These are phyloP conservation scores for Myriosclerotinia duriaeana DNA, from an alignment of 2,329 filamentous ascomycete species.

Conservation along the genomic window DNA sequence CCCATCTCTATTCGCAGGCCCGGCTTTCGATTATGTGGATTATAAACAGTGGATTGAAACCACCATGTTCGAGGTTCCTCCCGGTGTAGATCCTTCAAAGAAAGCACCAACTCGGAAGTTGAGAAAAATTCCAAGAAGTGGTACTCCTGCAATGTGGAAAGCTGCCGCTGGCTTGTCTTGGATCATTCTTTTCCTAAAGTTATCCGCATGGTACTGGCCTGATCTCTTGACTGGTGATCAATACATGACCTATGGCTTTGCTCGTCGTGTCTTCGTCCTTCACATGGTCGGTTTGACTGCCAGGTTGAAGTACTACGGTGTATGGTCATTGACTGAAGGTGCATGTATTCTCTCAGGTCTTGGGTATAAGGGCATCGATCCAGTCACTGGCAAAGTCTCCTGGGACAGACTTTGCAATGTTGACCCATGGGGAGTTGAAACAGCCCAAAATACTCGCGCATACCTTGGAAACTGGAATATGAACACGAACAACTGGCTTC, in stretches of 20 bases:
- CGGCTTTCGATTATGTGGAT: slow-evolving; percentile 91
- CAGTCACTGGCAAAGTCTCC: slow-evolving; percentile 76
- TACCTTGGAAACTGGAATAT: slow-evolving; percentile 97
- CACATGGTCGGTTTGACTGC: slow-evolving; percentile 81
- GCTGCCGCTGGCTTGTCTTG: slow-evolving; percentile 70
- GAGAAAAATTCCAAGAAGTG: slow-evolving; percentile 88
- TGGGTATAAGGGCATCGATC: slow-evolving; percentile 90
- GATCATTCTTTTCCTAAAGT: slow-evolving; percentile 74
- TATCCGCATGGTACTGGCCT: slow-evolving; percentile 66
- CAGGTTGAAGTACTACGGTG: slow-evolving; percentile 92
- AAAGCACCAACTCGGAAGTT: slow-evolving; percentile 84
- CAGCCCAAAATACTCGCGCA: slow-evolving; percentile 87
- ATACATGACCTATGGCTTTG: slow-evolving; percentile 67
- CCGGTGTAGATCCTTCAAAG: slow-evolving; percentile 78
- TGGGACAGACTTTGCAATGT: slow-evolving; percentile 94
- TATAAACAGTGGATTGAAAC: slow-evolving; percentile 92
- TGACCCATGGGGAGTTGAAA: slow-evolving; percentile 79
- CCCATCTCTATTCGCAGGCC: slow-evolving; percentile 82
- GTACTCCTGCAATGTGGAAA: slow-evolving; percentile 79
- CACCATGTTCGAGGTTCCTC: slow-evolving; percentile 86
- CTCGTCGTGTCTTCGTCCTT: slow-evolving; percentile 72
- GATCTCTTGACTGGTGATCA: slow-evolving; percentile 62
- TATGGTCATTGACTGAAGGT: slow-evolving; percentile 91
- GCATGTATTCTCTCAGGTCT: slow-evolving; percentile 91
- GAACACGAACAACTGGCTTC: slow-evolving; percentile 95